A percentile compares a stretch with the other conserved stretches of the same genome.
These are phyloP conservation scores for Phaseolus coccineus DNA, from an alignment of 331 rosid species.

Conservation along the genomic window DNA sequence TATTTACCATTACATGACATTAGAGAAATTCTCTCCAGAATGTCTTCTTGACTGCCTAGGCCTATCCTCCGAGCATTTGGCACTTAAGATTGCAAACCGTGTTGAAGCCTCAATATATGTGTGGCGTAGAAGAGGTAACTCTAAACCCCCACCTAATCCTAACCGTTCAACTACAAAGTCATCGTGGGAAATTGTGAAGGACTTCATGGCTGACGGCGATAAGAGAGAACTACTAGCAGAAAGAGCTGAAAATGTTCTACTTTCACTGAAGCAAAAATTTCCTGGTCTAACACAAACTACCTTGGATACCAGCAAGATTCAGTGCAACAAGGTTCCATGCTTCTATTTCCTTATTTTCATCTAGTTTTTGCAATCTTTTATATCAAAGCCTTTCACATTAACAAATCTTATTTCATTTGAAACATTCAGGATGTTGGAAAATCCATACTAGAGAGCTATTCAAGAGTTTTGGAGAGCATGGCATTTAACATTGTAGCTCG, in stretches of 20 bases:
- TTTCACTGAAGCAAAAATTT: slow-evolving; percentile 83
- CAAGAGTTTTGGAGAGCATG: slow-evolving; percentile 98
- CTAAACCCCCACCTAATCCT: slow-evolving; percentile 61
- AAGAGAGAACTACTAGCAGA: slow-evolving; percentile 90
- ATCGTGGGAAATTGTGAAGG: slow-evolving; percentile 96
- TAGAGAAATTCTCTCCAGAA: slow-evolving; percentile 83
- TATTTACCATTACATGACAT: slow-evolving; percentile 86
- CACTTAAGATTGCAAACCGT: slow-evolving; percentile 87
- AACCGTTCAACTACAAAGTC: slow-evolving; percentile 73
- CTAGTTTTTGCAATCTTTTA: neutral
- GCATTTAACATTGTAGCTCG: slow-evolving; percentile 91
- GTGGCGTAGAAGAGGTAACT: slow-evolving; percentile 72
- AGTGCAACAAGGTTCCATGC: slow-evolving; percentile 79
- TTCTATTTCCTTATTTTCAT: slow-evolving; percentile 13
- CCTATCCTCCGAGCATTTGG: slow-evolving; percentile 93
- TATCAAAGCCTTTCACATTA: slow-evolving; percentile 7
- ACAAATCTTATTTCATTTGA: slow-evolving; percentile 11
- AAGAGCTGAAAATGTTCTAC: slow-evolving; percentile 80
- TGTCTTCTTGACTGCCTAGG: slow-evolving; percentile 63
- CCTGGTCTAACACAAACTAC: slow-evolving; percentile 93
- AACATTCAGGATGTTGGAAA: slow-evolving; percentile 88
- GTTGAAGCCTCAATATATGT: slow-evolving; percentile 80
- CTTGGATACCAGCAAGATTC: slow-evolving; percentile 91
- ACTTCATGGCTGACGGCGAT: slow-evolving; percentile 88
- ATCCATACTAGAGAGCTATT: slow-evolving; percentile 89